A percentile compares a stretch with the other conserved stretches of the same genome.
phyloP scores from a whole-genome alignment of 1,284 basidiomycete species.

The Entoloma clypeatum region DNA sequence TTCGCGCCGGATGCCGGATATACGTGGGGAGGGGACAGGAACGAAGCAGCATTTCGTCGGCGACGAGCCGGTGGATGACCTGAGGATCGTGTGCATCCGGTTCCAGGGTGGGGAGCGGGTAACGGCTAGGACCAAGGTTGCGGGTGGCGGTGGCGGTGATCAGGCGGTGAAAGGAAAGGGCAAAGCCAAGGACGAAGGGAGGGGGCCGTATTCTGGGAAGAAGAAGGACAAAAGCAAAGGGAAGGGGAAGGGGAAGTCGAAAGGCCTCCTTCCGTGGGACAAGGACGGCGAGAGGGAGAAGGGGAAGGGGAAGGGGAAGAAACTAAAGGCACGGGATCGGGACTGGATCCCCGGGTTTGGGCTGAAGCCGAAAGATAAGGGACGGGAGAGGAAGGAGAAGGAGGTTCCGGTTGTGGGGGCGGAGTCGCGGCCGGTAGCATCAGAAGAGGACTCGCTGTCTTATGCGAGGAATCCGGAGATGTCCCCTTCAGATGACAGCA shows the following conservation, averaged over 20 bases:
- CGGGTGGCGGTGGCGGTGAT: conserved; percentile 1
- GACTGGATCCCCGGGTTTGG: conserved; percentile 15
- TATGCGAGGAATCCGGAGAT: too few relatives aligned
- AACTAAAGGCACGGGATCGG: conserved; percentile 14
- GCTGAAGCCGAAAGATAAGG: conserved; percentile 1
- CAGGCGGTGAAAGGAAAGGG: neutral
- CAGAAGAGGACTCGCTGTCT: too few relatives aligned
- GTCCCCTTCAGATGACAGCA: too few relatives aligned
- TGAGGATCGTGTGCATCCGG: conserved; percentile 47
- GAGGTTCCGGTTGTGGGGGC: conserved; percentile 11
- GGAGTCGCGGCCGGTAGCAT: too few relatives aligned
- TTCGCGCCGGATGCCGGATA: too few relatives aligned
- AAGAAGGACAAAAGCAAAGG: conserved; percentile 7
- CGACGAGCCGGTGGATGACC: conserved; percentile 28
- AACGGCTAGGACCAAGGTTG: neutral
- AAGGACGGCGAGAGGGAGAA: conserved; percentile 18
- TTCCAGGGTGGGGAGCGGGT: conserved; percentile 29
- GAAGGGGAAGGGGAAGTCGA: conserved; percentile 15
- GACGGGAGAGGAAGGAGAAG: conserved; percentile 10
- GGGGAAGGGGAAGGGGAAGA: conserved; percentile 16
- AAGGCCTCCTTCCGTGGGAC: conserved; percentile 10
- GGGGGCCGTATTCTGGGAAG: neutral
- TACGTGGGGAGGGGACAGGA: neutral
- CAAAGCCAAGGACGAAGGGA: neutral
- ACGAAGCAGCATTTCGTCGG: conserved; percentile 1